A percentile compares a stretch with the other conserved stretches of the same genome.
Evolutionary conservation across 1,139 yeast species (phyloP).

Genomic region (Sugiyamaella japonica): DNA sequence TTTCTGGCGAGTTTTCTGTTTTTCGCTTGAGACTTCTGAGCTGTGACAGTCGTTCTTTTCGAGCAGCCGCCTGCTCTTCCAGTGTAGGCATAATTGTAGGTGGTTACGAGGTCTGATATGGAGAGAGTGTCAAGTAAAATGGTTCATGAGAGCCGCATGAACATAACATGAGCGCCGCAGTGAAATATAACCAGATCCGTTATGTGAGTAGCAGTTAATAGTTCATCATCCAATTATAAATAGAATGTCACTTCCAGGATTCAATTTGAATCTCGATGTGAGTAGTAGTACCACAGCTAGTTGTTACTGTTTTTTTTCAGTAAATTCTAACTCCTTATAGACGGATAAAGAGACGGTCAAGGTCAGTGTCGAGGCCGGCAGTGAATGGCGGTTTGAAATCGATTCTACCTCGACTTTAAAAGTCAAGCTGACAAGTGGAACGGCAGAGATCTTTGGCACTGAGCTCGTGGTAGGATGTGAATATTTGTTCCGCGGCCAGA

Average conservation of each 20-base stretch:
- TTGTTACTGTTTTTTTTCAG: neutral
- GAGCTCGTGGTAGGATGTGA: conserved; percentile 77
- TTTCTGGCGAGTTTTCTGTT: conserved; percentile 23
- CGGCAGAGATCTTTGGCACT: conserved; percentile 90
- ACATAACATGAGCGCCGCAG: conserved; percentile 1
- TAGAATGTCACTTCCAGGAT: conserved; percentile 25
- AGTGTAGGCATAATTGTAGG: conserved; percentile 27
- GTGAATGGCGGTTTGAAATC: conserved; percentile 85
- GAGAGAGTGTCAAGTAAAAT: neutral
- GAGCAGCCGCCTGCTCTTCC: conserved; percentile 43
- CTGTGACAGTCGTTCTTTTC: conserved; percentile 44
- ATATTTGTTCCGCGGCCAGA: conserved; percentile 58
- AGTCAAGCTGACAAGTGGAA: conserved; percentile 60
- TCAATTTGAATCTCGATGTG: conserved; percentile 21
- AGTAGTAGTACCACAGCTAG: conserved; percentile 1
- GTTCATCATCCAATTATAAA: neutral
- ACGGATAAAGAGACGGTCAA: conserved; percentile 17
- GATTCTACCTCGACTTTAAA: conserved; percentile 56
- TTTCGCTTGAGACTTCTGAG: conserved; percentile 40
- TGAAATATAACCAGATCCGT: too few species aligned
- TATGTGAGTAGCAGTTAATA: too few species aligned
- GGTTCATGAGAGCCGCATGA: conserved; percentile 2
- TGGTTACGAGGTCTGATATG: too few species aligned
- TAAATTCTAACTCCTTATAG: conserved; percentile 3
- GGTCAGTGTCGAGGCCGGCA: conserved; percentile 33